Evolutionary conservation across 352 stramenopile genomes (phyloP), one percentile per base, ranked within the genome.

Genomic region (Phytophthora fragariae): DNA sequence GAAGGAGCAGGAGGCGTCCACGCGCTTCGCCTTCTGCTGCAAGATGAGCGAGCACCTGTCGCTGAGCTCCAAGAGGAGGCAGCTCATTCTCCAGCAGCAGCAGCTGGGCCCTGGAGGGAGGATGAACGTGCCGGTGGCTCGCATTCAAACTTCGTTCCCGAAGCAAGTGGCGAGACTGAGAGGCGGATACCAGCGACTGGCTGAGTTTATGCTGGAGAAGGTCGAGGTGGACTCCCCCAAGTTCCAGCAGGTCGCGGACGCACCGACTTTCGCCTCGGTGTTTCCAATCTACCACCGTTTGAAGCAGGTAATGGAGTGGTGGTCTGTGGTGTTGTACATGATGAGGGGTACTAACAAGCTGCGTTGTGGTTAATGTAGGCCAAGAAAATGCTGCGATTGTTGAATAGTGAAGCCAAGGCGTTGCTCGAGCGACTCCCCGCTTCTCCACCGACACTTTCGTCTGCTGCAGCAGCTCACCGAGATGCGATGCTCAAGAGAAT

Each of bases 1-100:
- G 10, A 78, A 75, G 31, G 76, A 89, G 24, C 46, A 15, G 9
- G 61, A 82, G 39, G 59, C 77, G n/a, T 81, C 81, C 21, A 84
- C 80, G 24, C 84, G 80, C 21, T 71, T 69, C 47, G 60, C 50
- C 9, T 93, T 92, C 61, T 88, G 79, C 63, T 82, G 80, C 35
- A 82, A 79, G 56, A 82, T 91, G 72, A 84, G n/a, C 8, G 80
- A 91, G 69, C 75, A 83, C 31, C 49, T 92, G 52, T 75, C 83
- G 11, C 29, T 80, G 65, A 74, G 41, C 47, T 6, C 46, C 5
- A 53, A 65, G 35, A 70, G 74, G 46, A 72, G 50, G 14, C 54
- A 75, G 21, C 19, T 57, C 5, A 37, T 79, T 17, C 1, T 62
- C 27, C 57, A 71, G 19, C 44, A 65, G 44, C 56, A 73, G 7